These are phyloP conservation scores for Hyphopichia fennica DNA, from an alignment of 1,139 yeast genomes.

Conservation along the genomic window DNA sequence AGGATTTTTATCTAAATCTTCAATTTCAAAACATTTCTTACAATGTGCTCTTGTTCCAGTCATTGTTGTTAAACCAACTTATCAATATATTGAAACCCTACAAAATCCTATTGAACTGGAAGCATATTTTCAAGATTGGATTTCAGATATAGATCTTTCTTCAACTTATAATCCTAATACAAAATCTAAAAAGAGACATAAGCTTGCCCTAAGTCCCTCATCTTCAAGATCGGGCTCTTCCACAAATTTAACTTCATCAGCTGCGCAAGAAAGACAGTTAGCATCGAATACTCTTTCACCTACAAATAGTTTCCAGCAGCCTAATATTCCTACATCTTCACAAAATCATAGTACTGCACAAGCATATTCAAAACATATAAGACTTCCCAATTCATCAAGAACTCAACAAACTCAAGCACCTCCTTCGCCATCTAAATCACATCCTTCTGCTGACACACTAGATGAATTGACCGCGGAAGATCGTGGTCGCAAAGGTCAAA, in stretches of 20 bases:
- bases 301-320: not conserved
- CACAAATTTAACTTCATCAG: slow-evolving; percentile 13
- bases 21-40: slow-evolving; percentile 61
- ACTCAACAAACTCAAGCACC: not conserved
- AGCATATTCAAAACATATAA: not conserved
- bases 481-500: not conserved
- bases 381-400: slow-evolving; percentile 1
- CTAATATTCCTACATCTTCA: not conserved
- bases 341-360: not conserved
- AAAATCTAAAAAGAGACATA: slow-evolving; percentile 13
- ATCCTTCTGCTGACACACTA: not conserved
- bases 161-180: slow-evolving; percentile 17
- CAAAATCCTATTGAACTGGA: slow-evolving; percentile 26
- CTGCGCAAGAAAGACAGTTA: slow-evolving; percentile 9
- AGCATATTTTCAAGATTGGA: slow-evolving; percentile 32
- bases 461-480: not conserved
- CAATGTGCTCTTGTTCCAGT: slow-evolving; percentile 72
- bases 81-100: slow-evolving; percentile 35
- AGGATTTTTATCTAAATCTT: slow-evolving; percentile 44
- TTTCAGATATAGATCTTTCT: slow-evolving; percentile 21
- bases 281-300: slow-evolving; percentile 7
- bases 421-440: not conserved
- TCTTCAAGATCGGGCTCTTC: slow-evolving; percentile 17
- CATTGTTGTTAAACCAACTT: slow-evolving; percentile 61
- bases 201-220: slow-evolving; percentile 18